phyloP scores from a whole-genome alignment of 2,329 filamentous ascomycete species.

The Aspergillus puulaauensis region DNA sequence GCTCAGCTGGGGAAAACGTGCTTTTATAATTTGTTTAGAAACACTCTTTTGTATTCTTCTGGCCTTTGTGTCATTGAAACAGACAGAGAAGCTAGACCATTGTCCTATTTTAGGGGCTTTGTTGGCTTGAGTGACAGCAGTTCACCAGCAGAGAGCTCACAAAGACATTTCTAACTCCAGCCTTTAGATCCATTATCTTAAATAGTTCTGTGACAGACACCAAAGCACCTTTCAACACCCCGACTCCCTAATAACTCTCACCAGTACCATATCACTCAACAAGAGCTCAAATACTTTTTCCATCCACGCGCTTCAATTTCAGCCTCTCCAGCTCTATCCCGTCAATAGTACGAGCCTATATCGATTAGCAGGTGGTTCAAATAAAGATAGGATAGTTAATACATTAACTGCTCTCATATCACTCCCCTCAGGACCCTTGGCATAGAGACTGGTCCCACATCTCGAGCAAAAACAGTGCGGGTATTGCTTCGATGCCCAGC shows the following conservation, averaged over 20 bases:
- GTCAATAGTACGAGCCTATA: neutral
- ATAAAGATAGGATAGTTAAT: neutral
- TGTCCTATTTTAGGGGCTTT: no score
- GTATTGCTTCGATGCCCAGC: conserved; percentile 24
- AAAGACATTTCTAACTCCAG: no score
- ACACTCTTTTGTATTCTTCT: no score
- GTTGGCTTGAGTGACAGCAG: no score
- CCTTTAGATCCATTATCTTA: no score
- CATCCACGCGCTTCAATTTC: neutral
- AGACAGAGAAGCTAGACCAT: no score
- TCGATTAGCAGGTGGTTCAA: neutral
- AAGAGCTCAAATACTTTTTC: neutral
- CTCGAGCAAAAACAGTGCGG: conserved; percentile 31
- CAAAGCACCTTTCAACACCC: no score
- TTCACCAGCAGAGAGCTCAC: no score
- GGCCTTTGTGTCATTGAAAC: no score
- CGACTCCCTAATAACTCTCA: neutral
- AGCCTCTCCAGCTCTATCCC: neutral
- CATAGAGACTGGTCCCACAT: conserved; percentile 32
- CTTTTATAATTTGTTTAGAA: no score
- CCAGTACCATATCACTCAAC: neutral
- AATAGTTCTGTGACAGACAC: no score
- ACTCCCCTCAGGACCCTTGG: conserved; percentile 20
- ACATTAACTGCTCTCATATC: conserved; percentile 31
- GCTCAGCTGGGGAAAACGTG: no score